phyloP scores from a whole-genome alignment of 768 basidiomycete species.

The Boletus huronensis region DNA sequence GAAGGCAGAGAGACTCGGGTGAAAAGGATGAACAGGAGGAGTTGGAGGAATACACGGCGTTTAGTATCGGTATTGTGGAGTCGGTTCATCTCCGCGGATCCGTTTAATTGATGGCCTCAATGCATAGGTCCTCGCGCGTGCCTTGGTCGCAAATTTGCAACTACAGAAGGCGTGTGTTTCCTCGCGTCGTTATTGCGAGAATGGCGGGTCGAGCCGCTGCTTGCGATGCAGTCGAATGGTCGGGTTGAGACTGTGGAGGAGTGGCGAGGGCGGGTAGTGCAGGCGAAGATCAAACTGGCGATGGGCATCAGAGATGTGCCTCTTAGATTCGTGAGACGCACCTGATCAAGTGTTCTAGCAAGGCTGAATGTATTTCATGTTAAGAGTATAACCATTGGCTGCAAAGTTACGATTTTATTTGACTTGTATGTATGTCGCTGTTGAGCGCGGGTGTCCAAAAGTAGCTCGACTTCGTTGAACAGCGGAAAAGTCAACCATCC shows the following conservation, averaged over 20 bases:
- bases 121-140: constrained; percentile 46
- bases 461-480: neutral
- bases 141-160: constrained; percentile 54
- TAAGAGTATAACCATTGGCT: too few relatives aligned
- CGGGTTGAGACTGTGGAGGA: constrained; percentile 17
- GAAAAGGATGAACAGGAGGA: constrained; percentile 11
- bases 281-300: constrained; percentile 13
- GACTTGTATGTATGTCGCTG: too few relatives aligned
- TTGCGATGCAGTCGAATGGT: constrained; percentile 20
- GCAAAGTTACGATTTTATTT: too few relatives aligned
- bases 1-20: constrained; percentile 1
- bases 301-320: constrained; percentile 22
- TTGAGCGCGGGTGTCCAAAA: neutral
- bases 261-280: constrained; percentile 24
- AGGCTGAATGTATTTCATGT: too few relatives aligned
- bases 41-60: constrained; percentile 22
- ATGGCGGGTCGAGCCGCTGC: constrained; percentile 48
- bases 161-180: constrained; percentile 50
- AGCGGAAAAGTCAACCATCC: neutral
- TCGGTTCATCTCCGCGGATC: neutral
- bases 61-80: constrained; percentile 19
- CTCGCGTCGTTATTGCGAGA: constrained; percentile 50
- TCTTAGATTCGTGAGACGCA: constrained; percentile 19
- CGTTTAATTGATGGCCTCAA: neutral
- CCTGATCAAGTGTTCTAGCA: neutral